phyloP scores from a whole-genome alignment of 306 rosid species.

The Lagenaria siceraria region DNA sequence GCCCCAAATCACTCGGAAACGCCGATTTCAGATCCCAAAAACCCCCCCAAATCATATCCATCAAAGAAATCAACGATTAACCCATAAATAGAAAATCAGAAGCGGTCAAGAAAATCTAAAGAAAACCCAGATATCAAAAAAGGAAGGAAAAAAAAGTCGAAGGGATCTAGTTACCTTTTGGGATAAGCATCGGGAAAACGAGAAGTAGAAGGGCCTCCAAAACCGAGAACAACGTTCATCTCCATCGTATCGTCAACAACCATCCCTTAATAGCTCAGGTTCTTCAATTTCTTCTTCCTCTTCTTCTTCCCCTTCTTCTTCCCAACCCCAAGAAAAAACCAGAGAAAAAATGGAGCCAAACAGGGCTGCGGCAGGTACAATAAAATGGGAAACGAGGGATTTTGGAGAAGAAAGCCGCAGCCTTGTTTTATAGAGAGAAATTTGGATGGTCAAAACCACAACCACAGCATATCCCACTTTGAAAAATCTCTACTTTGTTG shows the following conservation, averaged over 20 bases:
- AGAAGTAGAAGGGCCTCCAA: conserved; percentile 44
- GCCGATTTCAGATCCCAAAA: not conserved
- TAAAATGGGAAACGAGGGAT: not conserved
- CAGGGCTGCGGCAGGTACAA: not conserved
- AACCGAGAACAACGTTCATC: conserved; percentile 41
- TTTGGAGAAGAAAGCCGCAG: not conserved
- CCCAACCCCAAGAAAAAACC: not conserved
- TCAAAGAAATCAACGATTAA: conserved; percentile 2
- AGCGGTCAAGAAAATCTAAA: conserved; percentile 10
- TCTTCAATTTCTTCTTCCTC: not conserved
- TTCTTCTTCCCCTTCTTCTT: not conserved
- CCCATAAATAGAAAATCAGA: conserved; percentile 13
- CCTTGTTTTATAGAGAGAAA: not conserved
- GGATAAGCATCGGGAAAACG: conserved; percentile 61
- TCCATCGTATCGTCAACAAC: conserved; percentile 62
- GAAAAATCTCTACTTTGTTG: not conserved
- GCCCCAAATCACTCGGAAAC: not conserved
- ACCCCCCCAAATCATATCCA: not conserved
- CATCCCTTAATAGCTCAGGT: conserved; percentile 11
- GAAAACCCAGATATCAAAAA: conserved; percentile 4
- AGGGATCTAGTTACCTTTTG: conserved; percentile 5
- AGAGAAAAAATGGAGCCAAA: not conserved
- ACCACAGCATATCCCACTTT: not conserved
- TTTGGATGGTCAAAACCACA: conserved; percentile 25
- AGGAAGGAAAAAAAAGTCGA: not conserved